Evolutionary conservation across 306 rosid species (phyloP), one percentile per base, ranked within the genome.

Genomic region (Sicyos edulis): DNA sequence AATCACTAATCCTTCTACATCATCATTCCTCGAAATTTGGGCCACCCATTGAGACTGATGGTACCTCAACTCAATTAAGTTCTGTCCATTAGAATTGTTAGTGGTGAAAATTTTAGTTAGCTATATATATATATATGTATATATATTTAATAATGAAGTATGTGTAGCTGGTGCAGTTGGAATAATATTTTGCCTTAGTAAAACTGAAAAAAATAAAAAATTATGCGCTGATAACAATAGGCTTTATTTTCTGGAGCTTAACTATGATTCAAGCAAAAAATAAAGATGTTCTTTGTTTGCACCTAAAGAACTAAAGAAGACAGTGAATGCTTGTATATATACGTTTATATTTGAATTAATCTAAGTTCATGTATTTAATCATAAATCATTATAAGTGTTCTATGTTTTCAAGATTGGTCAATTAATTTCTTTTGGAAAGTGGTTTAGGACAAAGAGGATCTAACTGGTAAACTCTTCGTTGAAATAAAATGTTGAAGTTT

Each of bases 11-110:
- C 51, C 51, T 45, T 1, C 14, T 10, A 2, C 3, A 10, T 45
- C 57, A 53, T 15, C 51, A 45, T 47, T 44, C 51, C 49, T 64
- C 67, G 77, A 61, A 70, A 70, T 80, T 83, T 42, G 20, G 22
- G 14, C 10, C 32, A 66, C 37, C 40, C 16, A 57, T 22, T 22
- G 34, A 57, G 37, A 22, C 63, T 21, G 16, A 24, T n/a, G 11
- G 19, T 64, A 42, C 26, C 21, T 63, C 45, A 44, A 8, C 52
- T 47, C 52, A 17, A 42, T 64, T 19, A 42, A 42, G 52, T 42
- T 16, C 70, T 64, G 70, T 64, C 47, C 70, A 42, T 26, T 65
- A 42, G 32, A 19, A 65, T 40, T 65, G n/a, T 37, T 37, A 9
- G 51, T 65, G 71, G 17, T 57, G 63, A 22, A 57, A 57, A n/a